Evolutionary conservation across 1,284 basidiomycete genomes (phyloP), one percentile per base, ranked within the genome.

Genomic region (Meira miltonrushii): DNA sequence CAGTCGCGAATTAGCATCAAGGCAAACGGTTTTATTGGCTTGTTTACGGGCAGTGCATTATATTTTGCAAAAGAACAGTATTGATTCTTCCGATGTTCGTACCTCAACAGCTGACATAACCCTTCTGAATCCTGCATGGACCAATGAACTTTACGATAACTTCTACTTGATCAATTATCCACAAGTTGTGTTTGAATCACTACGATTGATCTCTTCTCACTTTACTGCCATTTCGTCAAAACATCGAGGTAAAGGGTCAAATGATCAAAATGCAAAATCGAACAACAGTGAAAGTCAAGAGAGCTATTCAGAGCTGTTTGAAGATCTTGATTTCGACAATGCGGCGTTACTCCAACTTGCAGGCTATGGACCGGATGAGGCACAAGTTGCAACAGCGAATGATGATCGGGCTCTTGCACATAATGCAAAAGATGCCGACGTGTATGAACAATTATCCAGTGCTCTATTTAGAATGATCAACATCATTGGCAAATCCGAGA

Each of bases 71-170:
- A 19, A 21, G 12, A 40, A 19, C 13, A 15, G 28, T 67, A 47
- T 58, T 60, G 55, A 15, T 11, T 10, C 38, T n/a, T 46, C 48
- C 9, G 40, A 54, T 17, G 37, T 11, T 44, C 46, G 17, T n/a
- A 40, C 28, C 8, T 28, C 37, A 17, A 90, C 87, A 69, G 90
- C 90, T 0, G 86, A 91, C 55, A 82, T 85, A 0, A 79, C 79
- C 19, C 80, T 91, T 5, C 78, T 88, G 25, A 80, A 84, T 63
- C 10, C 68, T 87, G 87, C 84, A 43, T 88, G 87, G 86, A 83
- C 86, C 0, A 80, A 81, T 1, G 79, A 82, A 1, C 79, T 88
- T 17, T 83, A 88, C 59, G 81, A 83, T n/a, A 81, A 83, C 6
- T 80, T 82, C 28, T 74, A 83, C 11, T 79, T 81, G 0, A 78